Evolutionary conservation across 306 rosid genomes (phyloP).

Genomic region (Lathyrus aphaca): DNA sequence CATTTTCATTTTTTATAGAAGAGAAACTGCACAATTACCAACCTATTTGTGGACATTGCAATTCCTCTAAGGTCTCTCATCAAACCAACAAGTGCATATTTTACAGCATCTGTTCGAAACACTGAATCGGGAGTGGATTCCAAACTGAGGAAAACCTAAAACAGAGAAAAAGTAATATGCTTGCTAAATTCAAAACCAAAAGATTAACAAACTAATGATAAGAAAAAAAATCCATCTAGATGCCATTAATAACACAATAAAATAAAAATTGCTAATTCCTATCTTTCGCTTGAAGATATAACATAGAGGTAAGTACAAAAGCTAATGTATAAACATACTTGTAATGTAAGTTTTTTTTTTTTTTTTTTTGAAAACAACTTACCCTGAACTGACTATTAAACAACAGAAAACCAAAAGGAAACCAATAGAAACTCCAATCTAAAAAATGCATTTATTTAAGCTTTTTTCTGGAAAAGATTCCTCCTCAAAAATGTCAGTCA

Average conservation of each 20-base stretch:
- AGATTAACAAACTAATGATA: slow-evolving; percentile 1
- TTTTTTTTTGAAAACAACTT: neutral
- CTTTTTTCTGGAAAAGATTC: neutral
- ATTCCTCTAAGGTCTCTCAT: slow-evolving; percentile 99
- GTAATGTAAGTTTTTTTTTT: neutral
- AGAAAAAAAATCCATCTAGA: slow-evolving; percentile 33
- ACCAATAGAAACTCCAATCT: slow-evolving; percentile 13
- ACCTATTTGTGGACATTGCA: slow-evolving; percentile 97
- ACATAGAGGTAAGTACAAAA: slow-evolving; percentile 9
- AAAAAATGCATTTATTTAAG: neutral
- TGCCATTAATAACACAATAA: slow-evolving; percentile 8
- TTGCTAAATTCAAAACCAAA: slow-evolving; percentile 17
- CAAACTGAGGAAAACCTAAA: slow-evolving; percentile 81
- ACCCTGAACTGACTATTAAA: slow-evolving; percentile 8
- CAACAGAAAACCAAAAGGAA: slow-evolving; percentile 35
- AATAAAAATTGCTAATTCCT: slow-evolving; percentile 15
- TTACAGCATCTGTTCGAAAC: slow-evolving; percentile 89
- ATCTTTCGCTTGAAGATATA: slow-evolving; percentile 2
- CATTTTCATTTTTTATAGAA: slow-evolving; percentile 22
- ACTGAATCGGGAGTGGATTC: slow-evolving; percentile 92
- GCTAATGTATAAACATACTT: slow-evolving; percentile 13
- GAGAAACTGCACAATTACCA: slow-evolving; percentile 35
- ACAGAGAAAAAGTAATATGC: slow-evolving; percentile 26
- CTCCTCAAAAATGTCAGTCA: neutral
- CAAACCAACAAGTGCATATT: slow-evolving; percentile 81